Evolutionary conservation across 306 rosid genomes (phyloP).

Genomic region (Prosopis cineraria): DNA sequence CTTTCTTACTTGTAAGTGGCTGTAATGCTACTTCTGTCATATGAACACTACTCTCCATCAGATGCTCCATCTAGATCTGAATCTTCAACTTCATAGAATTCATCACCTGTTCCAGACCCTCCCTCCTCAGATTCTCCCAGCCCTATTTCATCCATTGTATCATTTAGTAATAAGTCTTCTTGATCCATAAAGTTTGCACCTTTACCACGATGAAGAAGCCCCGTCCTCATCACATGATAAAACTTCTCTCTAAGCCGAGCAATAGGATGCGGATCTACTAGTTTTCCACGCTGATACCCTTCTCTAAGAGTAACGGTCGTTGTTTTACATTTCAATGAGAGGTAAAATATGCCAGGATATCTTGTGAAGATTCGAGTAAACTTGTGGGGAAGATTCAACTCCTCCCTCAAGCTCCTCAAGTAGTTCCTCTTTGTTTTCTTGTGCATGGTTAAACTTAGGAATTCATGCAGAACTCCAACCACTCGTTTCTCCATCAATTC

Average conservation of each 20-base stretch:
- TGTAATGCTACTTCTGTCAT: conserved; percentile 5
- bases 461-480: conserved; percentile 89
- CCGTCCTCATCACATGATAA: conserved; percentile 85
- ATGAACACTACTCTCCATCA: conserved; percentile 40
- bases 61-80: conserved; percentile 43
- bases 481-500: conserved; percentile 96
- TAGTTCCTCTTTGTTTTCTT: conserved; percentile 93
- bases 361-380: conserved; percentile 84
- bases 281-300: conserved; percentile 75
- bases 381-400: conserved; percentile 83
- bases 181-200: conserved; percentile 51
- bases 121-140: conserved; percentile 48
- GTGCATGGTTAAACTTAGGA: conserved; percentile 76
- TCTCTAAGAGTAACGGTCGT: conserved; percentile 77
- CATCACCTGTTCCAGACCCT: conserved; percentile 44
- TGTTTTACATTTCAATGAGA: conserved; percentile 86
- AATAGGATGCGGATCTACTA: conserved; percentile 80
- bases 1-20: conserved; percentile 13
- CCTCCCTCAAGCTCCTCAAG: conserved; percentile 82
- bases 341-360: conserved; percentile 86
- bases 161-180: conserved; percentile 35
- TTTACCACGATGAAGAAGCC: conserved; percentile 69
- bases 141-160: conserved; percentile 38
- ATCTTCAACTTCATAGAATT: conserved; percentile 49
- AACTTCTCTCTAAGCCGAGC: conserved; percentile 65